phyloP scores from a whole-genome alignment of 768 basidiomycete species.

The Paxillus involutus region DNA sequence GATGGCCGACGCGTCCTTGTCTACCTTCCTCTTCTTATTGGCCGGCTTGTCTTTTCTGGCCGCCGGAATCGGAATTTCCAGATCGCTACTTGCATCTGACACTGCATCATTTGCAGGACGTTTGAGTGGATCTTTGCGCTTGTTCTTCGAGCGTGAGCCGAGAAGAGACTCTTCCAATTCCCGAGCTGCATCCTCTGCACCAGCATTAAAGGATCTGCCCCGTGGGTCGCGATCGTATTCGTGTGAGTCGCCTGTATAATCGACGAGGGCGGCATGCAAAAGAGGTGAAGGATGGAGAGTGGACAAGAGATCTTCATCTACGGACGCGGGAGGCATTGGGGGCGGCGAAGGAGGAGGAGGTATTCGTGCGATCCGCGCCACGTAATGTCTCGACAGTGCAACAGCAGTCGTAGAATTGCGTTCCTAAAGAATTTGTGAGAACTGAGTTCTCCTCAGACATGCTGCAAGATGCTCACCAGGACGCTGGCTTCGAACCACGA shows the following conservation, averaged over 20 bases:
- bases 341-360: constrained; percentile 43
- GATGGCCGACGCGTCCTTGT: constrained; percentile 36
- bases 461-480: constrained; percentile 43
- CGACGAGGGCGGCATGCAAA: constrained; percentile 29
- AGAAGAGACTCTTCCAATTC: constrained; percentile 59
- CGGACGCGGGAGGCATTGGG: constrained; percentile 25
- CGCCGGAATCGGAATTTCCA: constrained; percentile 40
- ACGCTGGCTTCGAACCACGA: constrained; percentile 71
- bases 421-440: constrained; percentile 46
- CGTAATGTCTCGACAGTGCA: constrained; percentile 35
- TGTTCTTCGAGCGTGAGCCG: constrained; percentile 36
- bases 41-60: constrained; percentile 43
- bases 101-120: constrained; percentile 46
- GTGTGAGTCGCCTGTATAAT: constrained; percentile 25
- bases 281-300: constrained; percentile 38
- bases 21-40: constrained; percentile 64
- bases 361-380: constrained; percentile 44
- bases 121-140: constrained; percentile 49
- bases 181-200: constrained; percentile 55
- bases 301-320: constrained; percentile 37
- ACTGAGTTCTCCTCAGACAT: neutral
- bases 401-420: constrained; percentile 64
- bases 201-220: constrained; percentile 21
- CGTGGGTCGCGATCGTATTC: constrained; percentile 24
- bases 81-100: constrained; percentile 61